Base-by-base conservation (phyloP, 2,329 filamentous ascomycete species). In the Metarhizium robertsii region DNA sequence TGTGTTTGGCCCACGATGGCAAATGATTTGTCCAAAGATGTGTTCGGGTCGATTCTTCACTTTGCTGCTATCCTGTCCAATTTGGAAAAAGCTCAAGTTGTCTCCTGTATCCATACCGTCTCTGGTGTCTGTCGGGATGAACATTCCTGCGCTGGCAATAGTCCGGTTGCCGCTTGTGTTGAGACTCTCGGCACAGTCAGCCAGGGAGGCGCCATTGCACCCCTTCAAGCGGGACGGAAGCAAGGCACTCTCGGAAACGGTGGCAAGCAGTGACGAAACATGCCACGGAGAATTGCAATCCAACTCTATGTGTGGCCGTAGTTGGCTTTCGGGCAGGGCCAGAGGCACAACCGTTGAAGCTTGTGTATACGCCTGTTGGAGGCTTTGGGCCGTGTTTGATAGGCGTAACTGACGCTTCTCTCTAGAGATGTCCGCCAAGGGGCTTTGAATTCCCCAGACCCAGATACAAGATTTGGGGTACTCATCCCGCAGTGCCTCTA, bases 391-490 rank as follows among this genome's bases (percentile, higher is more conserved):
- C 47, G 83, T 81, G 68, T 96, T 96, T 50, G 83, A 79, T 20
- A 89, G 76, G 56, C 85, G 82, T 46, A 86, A 73, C 52, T 67
- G 66, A 32, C 70, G 64, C 56, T 68, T 69, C 67, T 86, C 83
- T 64, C 82, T 75, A 43, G 78, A 71, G 34, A 78, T 73, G 47
- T 75, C 79, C 51, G 70, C 74, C 45, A 78, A 74, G 1, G 73
- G 73, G 55, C 86, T 84, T 68, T 95, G 87, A 25, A 91, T 68
- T 0, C 87, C 92, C 86, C 92, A 97, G 13, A 91, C 80, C 88
- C 90, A 95, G 36, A 96, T 82, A 52, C 84, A 84, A 38, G 85
- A 82, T 73, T 96, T 97, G 34, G 90, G 90, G 67, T 92, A 92
- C 68, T 99, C 94, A 66, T 99, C 94, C 58, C 89, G 77, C 56